Percentiles rank a stretch among this genome's conserved stretches.
phyloP scores from a whole-genome alignment of 441 rosid genomes.

The Theobroma grandiflorum region DNA sequence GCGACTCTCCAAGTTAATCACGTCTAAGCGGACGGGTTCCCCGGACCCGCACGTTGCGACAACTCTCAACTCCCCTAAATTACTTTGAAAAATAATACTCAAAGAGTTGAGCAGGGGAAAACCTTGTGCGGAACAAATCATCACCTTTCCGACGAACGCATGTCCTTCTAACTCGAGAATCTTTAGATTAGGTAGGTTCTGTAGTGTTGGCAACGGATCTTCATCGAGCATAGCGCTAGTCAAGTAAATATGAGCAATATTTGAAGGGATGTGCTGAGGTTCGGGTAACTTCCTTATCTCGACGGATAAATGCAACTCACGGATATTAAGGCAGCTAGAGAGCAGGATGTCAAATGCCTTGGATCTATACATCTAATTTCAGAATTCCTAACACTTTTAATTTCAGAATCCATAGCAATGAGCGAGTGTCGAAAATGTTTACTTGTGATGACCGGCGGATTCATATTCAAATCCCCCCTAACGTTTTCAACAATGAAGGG shows the following conservation, averaged over 20 bases:
- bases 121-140: background rate
- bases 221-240: background rate
- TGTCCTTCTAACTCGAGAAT: background rate
- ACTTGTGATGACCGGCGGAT: background rate
- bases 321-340: background rate
- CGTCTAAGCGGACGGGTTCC: too few relatives aligned
- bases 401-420: too few relatives aligned
- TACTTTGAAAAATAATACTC: accelerated
- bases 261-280: background rate
- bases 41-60: too few relatives aligned
- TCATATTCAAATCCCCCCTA: background rate
- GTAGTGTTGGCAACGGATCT: slow-evolving; percentile 18
- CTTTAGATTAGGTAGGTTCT: background rate
- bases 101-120: background rate
- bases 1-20: too few relatives aligned
- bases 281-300: background rate
- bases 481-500: background rate
- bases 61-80: background rate
- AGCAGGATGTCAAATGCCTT: background rate
- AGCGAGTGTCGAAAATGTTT: background rate
- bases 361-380: too few relatives aligned
- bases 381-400: too few relatives aligned
- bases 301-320: background rate
- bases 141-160: background rate
- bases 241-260: background rate